Evolutionary conservation across 192 early-diverging fungal genomes (phyloP).

Genomic region (Cladochytrium replicatum): DNA sequence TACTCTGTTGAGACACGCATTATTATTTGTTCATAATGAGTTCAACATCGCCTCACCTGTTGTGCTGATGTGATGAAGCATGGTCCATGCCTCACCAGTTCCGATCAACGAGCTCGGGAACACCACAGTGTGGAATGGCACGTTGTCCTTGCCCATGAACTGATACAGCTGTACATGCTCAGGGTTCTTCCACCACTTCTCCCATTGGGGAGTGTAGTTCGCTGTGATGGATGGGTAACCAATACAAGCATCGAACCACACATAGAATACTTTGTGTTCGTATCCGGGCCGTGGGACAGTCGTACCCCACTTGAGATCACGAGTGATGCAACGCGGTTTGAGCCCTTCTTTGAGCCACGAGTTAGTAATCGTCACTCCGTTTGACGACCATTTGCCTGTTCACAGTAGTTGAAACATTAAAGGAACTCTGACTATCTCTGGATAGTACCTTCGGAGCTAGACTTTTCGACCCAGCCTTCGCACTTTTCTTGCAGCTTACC

Average conservation of each 20-base stretch:
- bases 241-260: slow-evolving; percentile 98
- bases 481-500: slow-evolving; percentile 59
- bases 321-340: slow-evolving; percentile 87
- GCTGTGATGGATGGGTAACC: slow-evolving; percentile 98
- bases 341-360: slow-evolving; percentile 93
- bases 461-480: slow-evolving; percentile 64
- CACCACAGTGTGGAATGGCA: slow-evolving; percentile 96
- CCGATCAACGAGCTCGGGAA: slow-evolving; percentile 87
- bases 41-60: slow-evolving; percentile 52
- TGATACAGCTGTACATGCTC: slow-evolving; percentile 92
- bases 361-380: slow-evolving; percentile 78
- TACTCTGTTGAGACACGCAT: slow-evolving; percentile 70
- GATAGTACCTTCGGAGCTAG: slow-evolving; percentile 60
- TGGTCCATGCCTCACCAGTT: slow-evolving; percentile 81
- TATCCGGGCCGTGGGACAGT: slow-evolving; percentile 77
- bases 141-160: slow-evolving; percentile 99
- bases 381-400: slow-evolving; percentile 70
- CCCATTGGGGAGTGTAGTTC: slow-evolving; percentile 87
- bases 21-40: slow-evolving; percentile 6
- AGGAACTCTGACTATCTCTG: too few species aligned
- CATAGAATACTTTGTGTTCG: slow-evolving; percentile 94
- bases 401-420: too few species aligned
- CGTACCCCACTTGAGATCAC: slow-evolving; percentile 98
- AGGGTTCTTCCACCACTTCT: slow-evolving; percentile 99
- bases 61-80: slow-evolving; percentile 83